These are phyloP conservation scores for Syzygium jambos DNA, from an alignment of 345 rosid genomes.

Conservation along the genomic window DNA sequence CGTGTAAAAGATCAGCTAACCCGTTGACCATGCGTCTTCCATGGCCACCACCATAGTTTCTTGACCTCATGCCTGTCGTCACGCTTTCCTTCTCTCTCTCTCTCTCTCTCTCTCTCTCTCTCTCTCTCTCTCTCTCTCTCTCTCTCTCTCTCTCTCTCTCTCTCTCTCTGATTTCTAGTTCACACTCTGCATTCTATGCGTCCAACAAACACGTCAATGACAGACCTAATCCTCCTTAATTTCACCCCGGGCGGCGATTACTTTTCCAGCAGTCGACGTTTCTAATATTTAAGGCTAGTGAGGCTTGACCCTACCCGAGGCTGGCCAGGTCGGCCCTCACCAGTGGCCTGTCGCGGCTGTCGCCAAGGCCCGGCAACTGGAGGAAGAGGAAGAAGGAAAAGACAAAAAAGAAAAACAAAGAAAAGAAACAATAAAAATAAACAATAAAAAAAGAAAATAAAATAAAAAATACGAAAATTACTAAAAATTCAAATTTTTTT, in stretches of 20 bases:
- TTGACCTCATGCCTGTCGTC: not conserved
- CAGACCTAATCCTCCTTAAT: not conserved
- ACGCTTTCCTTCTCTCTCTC: not conserved
- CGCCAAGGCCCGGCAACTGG: too few species aligned
- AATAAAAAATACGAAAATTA: too few species aligned
- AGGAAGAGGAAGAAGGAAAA: too few species aligned
- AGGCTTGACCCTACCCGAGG: too few species aligned
- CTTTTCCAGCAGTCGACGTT: not conserved
- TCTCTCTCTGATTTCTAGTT: not conserved
- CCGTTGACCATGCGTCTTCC: not conserved
- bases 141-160: not conserved
- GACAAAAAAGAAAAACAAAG: too few species aligned
- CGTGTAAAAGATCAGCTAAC: not conserved
- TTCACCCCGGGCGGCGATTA: not conserved
- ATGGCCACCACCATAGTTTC: not conserved
- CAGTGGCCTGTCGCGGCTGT: too few species aligned
- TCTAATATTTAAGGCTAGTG: not conserved
- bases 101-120: not conserved
- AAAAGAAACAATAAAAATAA: too few species aligned
- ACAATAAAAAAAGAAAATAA: too few species aligned
- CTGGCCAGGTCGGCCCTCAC: too few species aligned
- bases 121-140: not conserved
- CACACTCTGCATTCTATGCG: not conserved
- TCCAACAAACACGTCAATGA: not conserved
- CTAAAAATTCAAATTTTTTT: too few species aligned